These are phyloP conservation scores for Mollisiaceae sp. DNA, from an alignment of 2,329 filamentous ascomycete species.

Conservation along the genomic window DNA sequence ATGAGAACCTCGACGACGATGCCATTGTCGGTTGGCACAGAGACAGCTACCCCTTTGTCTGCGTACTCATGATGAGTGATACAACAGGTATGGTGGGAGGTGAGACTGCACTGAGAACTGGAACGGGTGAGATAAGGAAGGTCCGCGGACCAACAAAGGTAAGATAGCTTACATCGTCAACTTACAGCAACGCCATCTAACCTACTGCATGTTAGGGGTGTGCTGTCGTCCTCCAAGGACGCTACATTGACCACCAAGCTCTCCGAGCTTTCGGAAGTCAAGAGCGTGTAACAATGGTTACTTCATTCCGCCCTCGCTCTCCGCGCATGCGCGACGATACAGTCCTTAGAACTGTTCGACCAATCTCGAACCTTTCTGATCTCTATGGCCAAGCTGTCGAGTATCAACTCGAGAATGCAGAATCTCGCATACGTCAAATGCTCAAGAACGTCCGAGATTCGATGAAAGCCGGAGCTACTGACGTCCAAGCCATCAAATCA, in stretches of 20 bases:
- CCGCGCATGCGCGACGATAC: constrained; percentile 49
- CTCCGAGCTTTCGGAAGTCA: constrained; percentile 47
- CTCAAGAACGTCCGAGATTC: constrained; percentile 43
- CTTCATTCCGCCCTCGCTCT: constrained; percentile 49
- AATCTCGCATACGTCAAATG: constrained; percentile 44
- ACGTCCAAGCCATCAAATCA: constrained; percentile 43
- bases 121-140: constrained; percentile 51
- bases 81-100: constrained; percentile 54
- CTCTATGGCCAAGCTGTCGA: constrained; percentile 47
- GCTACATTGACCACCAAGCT: constrained; percentile 53
- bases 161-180: constrained; percentile 23
- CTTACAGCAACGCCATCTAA: not conserved
- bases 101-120: constrained; percentile 66
- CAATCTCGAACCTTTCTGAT: constrained; percentile 46
- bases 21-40: constrained; percentile 55
- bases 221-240: constrained; percentile 51
- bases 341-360: constrained; percentile 44
- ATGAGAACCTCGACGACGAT: constrained; percentile 36
- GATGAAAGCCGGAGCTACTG: constrained; percentile 43
- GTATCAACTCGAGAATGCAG: constrained; percentile 47
- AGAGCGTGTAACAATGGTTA: constrained; percentile 54
- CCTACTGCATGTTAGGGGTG: constrained; percentile 41
- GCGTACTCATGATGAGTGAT: constrained; percentile 57
- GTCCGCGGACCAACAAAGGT: constrained; percentile 51
- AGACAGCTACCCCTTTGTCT: constrained; percentile 57